These are phyloP conservation scores for Neurospora sp. DNA, from an alignment of 2,329 filamentous ascomycete genomes.

Conservation along the genomic window DNA sequence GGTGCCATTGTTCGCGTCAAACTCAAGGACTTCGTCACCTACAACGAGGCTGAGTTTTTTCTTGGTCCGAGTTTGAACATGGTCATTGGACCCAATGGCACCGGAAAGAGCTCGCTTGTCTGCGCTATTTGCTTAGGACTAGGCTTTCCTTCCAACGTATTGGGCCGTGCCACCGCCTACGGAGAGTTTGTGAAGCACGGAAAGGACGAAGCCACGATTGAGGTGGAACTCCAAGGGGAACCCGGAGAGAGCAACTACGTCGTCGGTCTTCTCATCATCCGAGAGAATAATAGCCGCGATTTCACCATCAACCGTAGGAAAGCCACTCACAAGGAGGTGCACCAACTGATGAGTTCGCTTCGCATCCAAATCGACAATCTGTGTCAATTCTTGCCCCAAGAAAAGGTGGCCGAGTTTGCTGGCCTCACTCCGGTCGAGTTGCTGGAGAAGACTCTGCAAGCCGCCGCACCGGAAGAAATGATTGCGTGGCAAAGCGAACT, in stretches of 20 bases:
- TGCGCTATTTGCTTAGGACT: slow-evolving; percentile 93
- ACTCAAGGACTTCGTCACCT: slow-evolving; percentile 87
- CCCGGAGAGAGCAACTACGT: slow-evolving; percentile 57
- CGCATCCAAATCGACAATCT: slow-evolving; percentile 96
- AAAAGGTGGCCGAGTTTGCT: slow-evolving; percentile 91
- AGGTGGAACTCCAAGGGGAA: slow-evolving; percentile 75
- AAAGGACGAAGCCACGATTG: slow-evolving; percentile 64
- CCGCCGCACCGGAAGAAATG: slow-evolving; percentile 76
- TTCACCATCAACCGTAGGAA: slow-evolving; percentile 67
- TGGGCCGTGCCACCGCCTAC: slow-evolving; percentile 76
- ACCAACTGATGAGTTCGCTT: slow-evolving; percentile 57
- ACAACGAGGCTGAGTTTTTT: slow-evolving; percentile 81
- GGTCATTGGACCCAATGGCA: slow-evolving; percentile 98
- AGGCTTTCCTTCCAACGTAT: slow-evolving; percentile 69
- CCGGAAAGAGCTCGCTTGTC: slow-evolving; percentile 92
- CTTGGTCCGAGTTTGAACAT: slow-evolving; percentile 93
- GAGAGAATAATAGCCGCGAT: slow-evolving; percentile 71
- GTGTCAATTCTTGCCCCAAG: slow-evolving; percentile 93
- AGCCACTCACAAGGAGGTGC: slow-evolving; percentile 52
- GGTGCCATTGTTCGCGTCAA: slow-evolving; percentile 84
- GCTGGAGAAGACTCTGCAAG: slow-evolving; percentile 75
- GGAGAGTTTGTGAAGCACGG: slow-evolving; percentile 93
- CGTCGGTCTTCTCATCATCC: slow-evolving; percentile 65
- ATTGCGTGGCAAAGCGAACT: slow-evolving; percentile 66
- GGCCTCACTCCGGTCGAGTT: slow-evolving; percentile 72